Percentiles rank a stretch among this genome's conserved stretches.
Evolutionary conservation across 2,329 filamentous ascomycete species (phyloP).

Genomic region (Alternaria panax): DNA sequence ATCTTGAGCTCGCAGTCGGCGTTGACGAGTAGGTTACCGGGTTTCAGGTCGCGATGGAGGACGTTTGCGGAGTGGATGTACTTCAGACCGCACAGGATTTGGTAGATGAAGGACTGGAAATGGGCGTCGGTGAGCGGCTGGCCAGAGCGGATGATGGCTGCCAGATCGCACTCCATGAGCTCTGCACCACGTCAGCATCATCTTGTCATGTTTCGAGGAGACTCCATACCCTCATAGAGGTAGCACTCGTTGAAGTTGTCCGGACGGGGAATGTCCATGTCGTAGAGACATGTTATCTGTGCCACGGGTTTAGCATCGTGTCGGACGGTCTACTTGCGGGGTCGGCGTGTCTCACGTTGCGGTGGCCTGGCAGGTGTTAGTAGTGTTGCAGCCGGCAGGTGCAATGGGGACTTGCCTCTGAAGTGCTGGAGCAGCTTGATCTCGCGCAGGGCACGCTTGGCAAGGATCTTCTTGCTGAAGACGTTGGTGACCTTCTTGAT

Average conservation of each 20-base stretch:
- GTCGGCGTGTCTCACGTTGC: constrained; percentile 51
- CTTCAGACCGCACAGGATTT: constrained; percentile 98
- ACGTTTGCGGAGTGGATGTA: constrained; percentile 99
- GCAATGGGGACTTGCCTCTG: constrained; percentile 57
- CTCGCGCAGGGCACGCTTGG: constrained; percentile 95
- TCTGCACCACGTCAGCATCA: constrained; percentile 63
- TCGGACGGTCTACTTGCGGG: constrained; percentile 59
- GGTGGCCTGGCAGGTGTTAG: constrained; percentile 52
- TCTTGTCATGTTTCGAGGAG: not conserved
- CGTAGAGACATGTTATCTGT: constrained; percentile 97
- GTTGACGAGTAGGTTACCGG: constrained; percentile 95
- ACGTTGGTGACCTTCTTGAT: constrained; percentile 99
- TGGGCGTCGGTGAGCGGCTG: constrained; percentile 97
- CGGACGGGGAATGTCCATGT: constrained; percentile 98
- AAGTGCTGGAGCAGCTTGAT: constrained; percentile 99
- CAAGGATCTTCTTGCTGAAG: constrained; percentile 99
- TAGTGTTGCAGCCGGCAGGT: constrained; percentile 5
- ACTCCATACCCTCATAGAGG: constrained; percentile 83
- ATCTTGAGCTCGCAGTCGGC: constrained; percentile 99
- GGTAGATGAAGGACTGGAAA: constrained; percentile 99
- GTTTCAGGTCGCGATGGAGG: constrained; percentile 94
- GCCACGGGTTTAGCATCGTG: constrained; percentile 48
- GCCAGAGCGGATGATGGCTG: constrained; percentile 95
- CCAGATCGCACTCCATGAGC: constrained; percentile 98
- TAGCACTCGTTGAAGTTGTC: constrained; percentile 99